These are phyloP conservation scores for Arachis hypogaea DNA, from an alignment of 306 rosid species.

Conservation along the genomic window DNA sequence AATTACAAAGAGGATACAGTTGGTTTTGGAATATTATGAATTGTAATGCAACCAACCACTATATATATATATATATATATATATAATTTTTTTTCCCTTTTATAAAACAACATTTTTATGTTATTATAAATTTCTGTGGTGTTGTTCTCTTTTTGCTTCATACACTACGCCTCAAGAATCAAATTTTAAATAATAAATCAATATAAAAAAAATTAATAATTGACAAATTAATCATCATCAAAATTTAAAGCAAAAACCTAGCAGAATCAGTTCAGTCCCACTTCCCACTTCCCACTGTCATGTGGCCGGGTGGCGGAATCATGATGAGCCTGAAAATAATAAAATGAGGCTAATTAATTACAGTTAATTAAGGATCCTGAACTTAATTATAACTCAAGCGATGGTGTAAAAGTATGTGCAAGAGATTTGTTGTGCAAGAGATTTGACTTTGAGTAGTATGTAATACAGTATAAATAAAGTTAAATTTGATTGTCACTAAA, in stretches of 20 bases:
- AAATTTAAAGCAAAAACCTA: not conserved
- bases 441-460: no score
- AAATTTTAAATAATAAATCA: no score
- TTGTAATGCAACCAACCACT: conserved; percentile 44
- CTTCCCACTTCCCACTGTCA: not conserved
- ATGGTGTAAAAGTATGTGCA: no score
- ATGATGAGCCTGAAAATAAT: not conserved
- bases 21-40: conserved; percentile 65
- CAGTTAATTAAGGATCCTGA: not conserved
- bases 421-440: no score
- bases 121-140: not conserved
- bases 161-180: not conserved
- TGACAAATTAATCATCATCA: not conserved
- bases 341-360: no score
- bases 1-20: conserved; percentile 53
- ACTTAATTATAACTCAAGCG: no score
- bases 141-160: not conserved
- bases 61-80: no score
- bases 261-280: not conserved
- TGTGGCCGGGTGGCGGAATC: not conserved
- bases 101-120: not conserved
- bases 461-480: no score
- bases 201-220: not conserved
- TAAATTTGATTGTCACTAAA: no score
- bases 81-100: not conserved